Conservation (phyloP, 208 protist genomes). For the Wallacemonas sp. region DNA sequence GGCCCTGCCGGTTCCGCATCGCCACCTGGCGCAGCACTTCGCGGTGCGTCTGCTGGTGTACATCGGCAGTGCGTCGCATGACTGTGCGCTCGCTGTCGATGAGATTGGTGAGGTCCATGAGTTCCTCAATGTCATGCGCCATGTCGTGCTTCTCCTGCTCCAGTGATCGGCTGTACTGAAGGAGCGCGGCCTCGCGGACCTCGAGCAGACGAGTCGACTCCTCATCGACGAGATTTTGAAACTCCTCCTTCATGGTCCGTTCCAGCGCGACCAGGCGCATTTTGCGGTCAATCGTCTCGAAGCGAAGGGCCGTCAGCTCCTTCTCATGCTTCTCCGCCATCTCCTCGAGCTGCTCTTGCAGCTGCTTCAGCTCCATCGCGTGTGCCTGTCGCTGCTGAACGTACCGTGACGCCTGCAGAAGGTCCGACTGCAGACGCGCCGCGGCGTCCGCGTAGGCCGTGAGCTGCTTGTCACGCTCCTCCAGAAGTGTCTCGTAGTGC, state of each 20-base stretch:
- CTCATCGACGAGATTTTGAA: constrained; percentile 50
- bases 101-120: constrained; percentile 55
- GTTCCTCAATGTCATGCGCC: constrained; percentile 63
- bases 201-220: constrained; percentile 49
- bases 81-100: constrained; percentile 47
- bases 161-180: constrained; percentile 48
- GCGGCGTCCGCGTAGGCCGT: constrained; percentile 44
- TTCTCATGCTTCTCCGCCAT: constrained; percentile 52
- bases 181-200: constrained; percentile 35
- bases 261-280: constrained; percentile 79
- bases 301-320: constrained; percentile 67
- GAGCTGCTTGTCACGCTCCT: constrained; percentile 67
- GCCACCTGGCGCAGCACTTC: constrained; percentile 62
- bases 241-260: constrained; percentile 64
- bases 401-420: constrained; percentile 52
- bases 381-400: constrained; percentile 69
- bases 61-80: constrained; percentile 41
- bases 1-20: constrained; percentile 34
- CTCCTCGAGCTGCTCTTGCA: constrained; percentile 66
- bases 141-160: constrained; percentile 54
- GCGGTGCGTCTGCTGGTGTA: constrained; percentile 58
- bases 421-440: constrained; percentile 61
- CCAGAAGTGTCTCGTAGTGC: constrained; percentile 56
- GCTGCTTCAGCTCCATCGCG: constrained; percentile 57
- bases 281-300: constrained; percentile 83